phyloP scores from a whole-genome alignment of 352 stramenopile species.

The Pseudoperonospora humuli region DNA sequence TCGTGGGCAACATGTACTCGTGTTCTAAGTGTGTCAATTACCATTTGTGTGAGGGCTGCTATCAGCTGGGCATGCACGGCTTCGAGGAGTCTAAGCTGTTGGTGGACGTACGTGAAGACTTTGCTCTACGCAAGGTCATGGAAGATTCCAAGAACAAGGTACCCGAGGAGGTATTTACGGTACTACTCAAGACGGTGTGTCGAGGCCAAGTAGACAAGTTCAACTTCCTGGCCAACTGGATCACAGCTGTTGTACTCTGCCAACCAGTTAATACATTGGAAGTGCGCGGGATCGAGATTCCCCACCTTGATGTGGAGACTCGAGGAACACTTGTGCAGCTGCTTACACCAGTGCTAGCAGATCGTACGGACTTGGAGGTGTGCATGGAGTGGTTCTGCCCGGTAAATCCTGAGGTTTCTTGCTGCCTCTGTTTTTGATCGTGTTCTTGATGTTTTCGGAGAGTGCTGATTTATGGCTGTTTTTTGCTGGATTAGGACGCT shows the following conservation, averaged over 20 bases:
- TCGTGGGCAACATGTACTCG: constrained; percentile 84
- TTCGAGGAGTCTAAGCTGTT: constrained; percentile 77
- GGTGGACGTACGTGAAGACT: constrained; percentile 72
- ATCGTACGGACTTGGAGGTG: constrained; percentile 77
- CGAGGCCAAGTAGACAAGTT: constrained; percentile 84
- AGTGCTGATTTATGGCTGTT: constrained; percentile 10
- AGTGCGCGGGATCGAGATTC: constrained; percentile 82
- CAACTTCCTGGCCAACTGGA: constrained; percentile 84
- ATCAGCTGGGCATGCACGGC: constrained; percentile 76
- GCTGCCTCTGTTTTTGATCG: neutral
- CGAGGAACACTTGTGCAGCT: constrained; percentile 62
- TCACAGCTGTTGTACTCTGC: constrained; percentile 67
- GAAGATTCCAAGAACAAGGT: constrained; percentile 68
- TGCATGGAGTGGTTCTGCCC: constrained; percentile 86
- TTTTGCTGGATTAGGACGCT: constrained; percentile 32
- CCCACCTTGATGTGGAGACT: constrained; percentile 64
- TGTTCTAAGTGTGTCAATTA: constrained; percentile 85
- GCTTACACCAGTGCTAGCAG: constrained; percentile 71
- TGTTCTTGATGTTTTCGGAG: constrained; percentile 1
- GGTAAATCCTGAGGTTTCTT: constrained; percentile 29
- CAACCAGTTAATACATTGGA: constrained; percentile 56
- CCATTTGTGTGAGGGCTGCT: constrained; percentile 74
- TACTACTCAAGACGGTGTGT: constrained; percentile 80
- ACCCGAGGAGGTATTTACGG: constrained; percentile 72
- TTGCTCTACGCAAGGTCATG: constrained; percentile 69